Evolutionary conservation across 176 grass and related monocot species (phyloP).

Genomic region (Triticum aestivum): IWGSC_CS_RefSeq_v2.1 NC_057797.1:648137194-648137693

Average conservation of each 20-base stretch:
- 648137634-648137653: not conserved
- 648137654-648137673: not conserved
- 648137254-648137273: not conserved
- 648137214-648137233: not conserved
- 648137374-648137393: not conserved
- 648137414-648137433: not conserved
- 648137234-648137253: not conserved
- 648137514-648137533: not conserved
- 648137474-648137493: not conserved
- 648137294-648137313: not conserved
- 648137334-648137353: not conserved
- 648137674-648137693: not conserved
- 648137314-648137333: not conserved
- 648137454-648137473: not conserved
- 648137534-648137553: not conserved
- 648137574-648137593: not conserved
- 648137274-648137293: not conserved
- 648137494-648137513: not conserved
- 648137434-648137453: not conserved
- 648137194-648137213: constrained; percentile 10
- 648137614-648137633: not conserved
- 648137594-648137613: not conserved
- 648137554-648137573: not conserved
- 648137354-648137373: not conserved
- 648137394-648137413: not conserved